Base-by-base conservation (phyloP, 148 eudicot species). In the Chenopodium formosanum region DNA sequence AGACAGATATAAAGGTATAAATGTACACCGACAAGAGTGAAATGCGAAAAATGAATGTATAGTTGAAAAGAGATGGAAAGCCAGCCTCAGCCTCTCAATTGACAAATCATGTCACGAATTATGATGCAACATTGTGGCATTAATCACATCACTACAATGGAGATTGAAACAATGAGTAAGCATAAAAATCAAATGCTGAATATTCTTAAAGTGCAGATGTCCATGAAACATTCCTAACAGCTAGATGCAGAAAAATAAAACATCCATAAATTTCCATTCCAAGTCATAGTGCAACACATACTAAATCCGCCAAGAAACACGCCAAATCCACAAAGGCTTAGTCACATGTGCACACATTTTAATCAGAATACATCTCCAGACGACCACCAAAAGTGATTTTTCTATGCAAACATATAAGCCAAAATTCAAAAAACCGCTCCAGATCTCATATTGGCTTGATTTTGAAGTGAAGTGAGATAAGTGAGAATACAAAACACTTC, bases 401-500 rank as follows among this genome's bases (percentile, higher is more conserved):
- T 62, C 40, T 71, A 12, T 46, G 78, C 73, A 48, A 63, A 56
- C 34, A 47, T 19, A 80, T 29, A 16, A 63, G 44, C 46, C 29
- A 17, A 34, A 25, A 71, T 11, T 68, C 58, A 46, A 9, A 10
- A 10, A 58, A 40, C 74, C 12, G 11, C 63, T 50, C 67, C 62
- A 20, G 53, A 75, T 69, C 77, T 70, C 66, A 91, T 12, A 92
- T 92, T 58, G 95, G 95, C 85, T 92, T 92, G 90, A 92, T 90
- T 88, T 92, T 92, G 90, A 90, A 92, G 87, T 92, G 96, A 66
- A 92, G 89, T 13, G 94, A 91, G 78, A 91, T 92, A 1, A 92
- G 88, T 14, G 94, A 92, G 84, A 92, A 92, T 64, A 92, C 96
- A 46, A 92, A 92, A 70, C 96, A 92, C 84, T 92, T 92, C 84